Conservation (phyloP, 2,329 filamentous ascomycete species). For the Dactylonectria macrodidyma region DNA sequence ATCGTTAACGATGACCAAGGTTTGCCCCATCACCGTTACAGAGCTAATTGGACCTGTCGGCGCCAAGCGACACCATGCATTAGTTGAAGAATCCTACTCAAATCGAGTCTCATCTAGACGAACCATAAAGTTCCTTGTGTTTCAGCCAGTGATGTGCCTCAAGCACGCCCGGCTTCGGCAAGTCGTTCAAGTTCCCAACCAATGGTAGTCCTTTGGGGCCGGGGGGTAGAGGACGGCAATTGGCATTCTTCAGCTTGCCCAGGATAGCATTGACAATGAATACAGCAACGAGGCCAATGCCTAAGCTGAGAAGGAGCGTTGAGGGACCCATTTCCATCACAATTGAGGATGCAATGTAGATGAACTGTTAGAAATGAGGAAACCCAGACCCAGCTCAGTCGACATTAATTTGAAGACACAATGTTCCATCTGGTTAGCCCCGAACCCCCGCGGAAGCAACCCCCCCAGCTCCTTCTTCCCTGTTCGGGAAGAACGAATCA, state of each 20-base stretch:
- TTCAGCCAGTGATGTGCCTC: conserved; percentile 41
- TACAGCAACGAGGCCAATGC: not conserved
- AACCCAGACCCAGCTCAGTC: not conserved
- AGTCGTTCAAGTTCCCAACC: conserved; percentile 33
- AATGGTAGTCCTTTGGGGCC: conserved; percentile 37
- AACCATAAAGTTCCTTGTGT: conserved; percentile 37
- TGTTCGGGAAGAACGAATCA: not conserved
- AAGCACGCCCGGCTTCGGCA: conserved; percentile 23
- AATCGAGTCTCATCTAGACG: not conserved
- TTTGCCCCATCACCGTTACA: conserved; percentile 57
- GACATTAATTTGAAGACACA: conserved; percentile 8
- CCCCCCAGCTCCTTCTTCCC: not conserved
- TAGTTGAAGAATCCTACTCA: not conserved
- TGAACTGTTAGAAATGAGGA: not conserved
- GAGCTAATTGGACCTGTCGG: conserved; percentile 60
- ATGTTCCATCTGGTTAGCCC: not conserved
- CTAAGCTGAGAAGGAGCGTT: not conserved
- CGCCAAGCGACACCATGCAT: accelerated
- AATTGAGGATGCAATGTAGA: not conserved
- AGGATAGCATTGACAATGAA: not conserved
- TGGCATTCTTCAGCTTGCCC: not conserved
- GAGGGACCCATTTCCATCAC: not conserved
- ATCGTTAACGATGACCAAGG: conserved; percentile 59
- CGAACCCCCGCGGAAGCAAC: not conserved
- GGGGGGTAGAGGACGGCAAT: conserved; percentile 24